These are phyloP conservation scores for Raphanus raphanistrum DNA, from an alignment of 345 rosid species.

Conservation along the genomic window DNA sequence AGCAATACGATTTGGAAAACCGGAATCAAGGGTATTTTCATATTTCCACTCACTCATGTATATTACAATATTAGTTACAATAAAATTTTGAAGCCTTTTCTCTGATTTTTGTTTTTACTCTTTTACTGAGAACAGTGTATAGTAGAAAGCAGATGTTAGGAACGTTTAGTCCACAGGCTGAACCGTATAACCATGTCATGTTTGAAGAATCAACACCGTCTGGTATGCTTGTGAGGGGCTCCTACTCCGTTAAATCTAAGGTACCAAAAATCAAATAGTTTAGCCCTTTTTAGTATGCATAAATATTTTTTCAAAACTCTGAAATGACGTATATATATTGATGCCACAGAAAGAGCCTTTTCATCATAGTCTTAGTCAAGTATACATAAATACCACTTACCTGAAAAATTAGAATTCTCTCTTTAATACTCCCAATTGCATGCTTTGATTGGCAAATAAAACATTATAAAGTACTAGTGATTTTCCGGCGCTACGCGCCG, in stretches of 20 bases:
- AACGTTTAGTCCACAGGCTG: constrained; percentile 86
- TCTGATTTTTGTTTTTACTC: not conserved
- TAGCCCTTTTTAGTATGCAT: not conserved
- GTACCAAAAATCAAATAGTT: constrained; percentile 34
- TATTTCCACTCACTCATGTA: not conserved
- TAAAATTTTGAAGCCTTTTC: not conserved
- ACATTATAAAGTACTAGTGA: no score
- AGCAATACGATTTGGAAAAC: constrained; percentile 80
- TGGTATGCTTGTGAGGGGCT: constrained; percentile 81
- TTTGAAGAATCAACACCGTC: constrained; percentile 86
- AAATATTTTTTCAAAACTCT: not conserved
- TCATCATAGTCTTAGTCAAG: not conserved
- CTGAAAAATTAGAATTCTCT: not conserved
- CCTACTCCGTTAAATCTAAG: constrained; percentile 74
- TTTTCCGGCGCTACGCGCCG: no score
- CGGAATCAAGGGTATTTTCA: constrained; percentile 57
- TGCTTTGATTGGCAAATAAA: not conserved
- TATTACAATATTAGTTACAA: no score
- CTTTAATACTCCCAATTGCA: not conserved
- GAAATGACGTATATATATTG: not conserved
- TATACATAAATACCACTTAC: not conserved
- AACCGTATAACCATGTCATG: constrained; percentile 66
- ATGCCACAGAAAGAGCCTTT: not conserved
- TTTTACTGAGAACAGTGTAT: constrained; percentile 51
- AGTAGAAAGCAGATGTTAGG: constrained; percentile 83